These are phyloP conservation scores for Primulina eburnea DNA, from an alignment of 257 asterid species.

Conservation along the genomic window DNA sequence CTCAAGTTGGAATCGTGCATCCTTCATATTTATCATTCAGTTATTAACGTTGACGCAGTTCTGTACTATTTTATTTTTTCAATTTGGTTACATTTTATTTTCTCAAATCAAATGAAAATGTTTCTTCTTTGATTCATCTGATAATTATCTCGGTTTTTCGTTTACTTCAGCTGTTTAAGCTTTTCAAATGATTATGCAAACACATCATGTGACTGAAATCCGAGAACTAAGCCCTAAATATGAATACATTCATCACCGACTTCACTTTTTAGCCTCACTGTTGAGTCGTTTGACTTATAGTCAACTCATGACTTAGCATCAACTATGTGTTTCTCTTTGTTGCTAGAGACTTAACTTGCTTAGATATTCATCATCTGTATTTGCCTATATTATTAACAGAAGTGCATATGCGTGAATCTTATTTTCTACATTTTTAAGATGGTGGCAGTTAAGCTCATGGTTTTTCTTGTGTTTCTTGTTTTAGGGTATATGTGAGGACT, in stretches of 20 bases:
- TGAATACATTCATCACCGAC: background rate
- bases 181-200: background rate
- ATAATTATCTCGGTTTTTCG: background rate
- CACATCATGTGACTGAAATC: background rate
- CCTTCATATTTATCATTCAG: background rate
- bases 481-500: slow-evolving; percentile 78
- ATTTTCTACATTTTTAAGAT: slow-evolving; percentile 2
- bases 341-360: background rate
- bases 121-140: background rate
- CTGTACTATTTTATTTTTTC: background rate
- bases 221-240: background rate
- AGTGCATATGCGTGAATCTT: background rate
- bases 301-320: background rate
- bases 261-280: background rate
- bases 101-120: background rate
- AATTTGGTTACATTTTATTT: too few relatives aligned
- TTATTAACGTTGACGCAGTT: background rate
- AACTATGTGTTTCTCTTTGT: background rate
- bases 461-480: slow-evolving; percentile 19
- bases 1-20: background rate
- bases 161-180: background rate
- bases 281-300: background rate
- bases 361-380: background rate
- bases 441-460: slow-evolving; percentile 10
- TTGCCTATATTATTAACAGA: background rate